These are phyloP conservation scores for Trichosanthes cucumerina DNA, from an alignment of 306 rosid species.

Conservation along the genomic window DNA sequence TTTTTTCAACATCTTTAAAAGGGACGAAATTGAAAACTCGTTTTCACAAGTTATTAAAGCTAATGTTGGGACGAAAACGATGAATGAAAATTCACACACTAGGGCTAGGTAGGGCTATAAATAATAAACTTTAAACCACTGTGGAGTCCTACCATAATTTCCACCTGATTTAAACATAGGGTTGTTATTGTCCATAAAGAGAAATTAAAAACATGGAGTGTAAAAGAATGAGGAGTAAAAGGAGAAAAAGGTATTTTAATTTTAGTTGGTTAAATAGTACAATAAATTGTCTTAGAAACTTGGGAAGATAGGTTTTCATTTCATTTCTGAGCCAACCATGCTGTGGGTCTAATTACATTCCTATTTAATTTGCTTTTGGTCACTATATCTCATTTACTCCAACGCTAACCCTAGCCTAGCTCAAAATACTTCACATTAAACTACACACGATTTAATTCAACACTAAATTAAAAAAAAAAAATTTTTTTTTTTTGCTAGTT, in stretches of 20 bases:
- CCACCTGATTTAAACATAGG: not conserved
- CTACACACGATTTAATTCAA: not conserved
- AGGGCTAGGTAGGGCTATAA: too few relatives aligned
- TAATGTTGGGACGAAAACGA: too few relatives aligned
- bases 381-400: constrained; percentile 1
- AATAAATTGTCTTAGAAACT: not conserved
- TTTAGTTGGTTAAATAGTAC: not conserved
- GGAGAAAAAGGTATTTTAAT: not conserved
- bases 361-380: not conserved
- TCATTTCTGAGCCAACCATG: not conserved
- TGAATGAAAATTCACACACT: too few relatives aligned
- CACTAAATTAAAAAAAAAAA: not conserved
- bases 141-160: not conserved
- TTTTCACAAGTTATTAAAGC: not conserved
- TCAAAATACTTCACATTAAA: not conserved
- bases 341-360: not conserved
- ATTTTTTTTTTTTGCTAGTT: not conserved
- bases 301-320: not conserved
- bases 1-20: too few relatives aligned
- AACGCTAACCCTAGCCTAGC: not conserved
- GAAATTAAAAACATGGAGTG: not conserved
- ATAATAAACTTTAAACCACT: not conserved
- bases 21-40: not conserved
- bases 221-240: not conserved
- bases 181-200: not conserved